Evolutionary conservation across 768 basidiomycete genomes (phyloP), one percentile per base, ranked within the genome.

Genomic region (Suillus alpinus): DNA sequence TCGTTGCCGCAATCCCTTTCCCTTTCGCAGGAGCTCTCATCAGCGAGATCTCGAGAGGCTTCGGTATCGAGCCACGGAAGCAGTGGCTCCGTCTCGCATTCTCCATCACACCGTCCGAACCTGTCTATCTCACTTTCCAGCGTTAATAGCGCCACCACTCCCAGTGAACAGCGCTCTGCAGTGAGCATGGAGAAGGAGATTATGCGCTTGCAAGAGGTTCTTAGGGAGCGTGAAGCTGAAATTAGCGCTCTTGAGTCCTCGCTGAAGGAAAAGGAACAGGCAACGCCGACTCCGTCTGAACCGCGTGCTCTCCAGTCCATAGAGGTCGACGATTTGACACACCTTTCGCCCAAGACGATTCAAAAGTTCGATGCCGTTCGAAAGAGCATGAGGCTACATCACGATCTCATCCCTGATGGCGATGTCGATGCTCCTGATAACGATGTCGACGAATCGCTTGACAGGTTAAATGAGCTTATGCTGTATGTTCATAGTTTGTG

Each of bases 1-100:
- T 94, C 94, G 75, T 86, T 88, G 80, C 93, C 92, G 83, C 87
- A 95, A 77, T 95, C 94, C 74, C 86, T 88, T 81, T 96, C 95
- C 82, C 87, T 96, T 68, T 95, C 95, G 80, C 95, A 98, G 94
- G 94, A 93, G 83, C 84, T 94, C 66, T 94, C 88, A 67, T 94
- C 88, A 80, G 91, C 78, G 78, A 89, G 88, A 71, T 91, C 87
- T 79, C 91, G 90, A 83, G 89, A 89, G 79, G 79, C 82, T 68
- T 93, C 92, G 59, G 84, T 83, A 66, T 92, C 90, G 66, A 89
- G 88, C 71, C 83, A 88, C 74, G 84, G 82, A 68, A 88, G 87
- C 63, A 84, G 82, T 86, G 86, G 84, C 65, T 75, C 80, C 16
- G 76, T 84, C n/a, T 86, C 86, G 16, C 81, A 81, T 61, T 88